Evolutionary conservation across 345 rosid species (phyloP).

Genomic region (Dipteronia dyeriana): DNA sequence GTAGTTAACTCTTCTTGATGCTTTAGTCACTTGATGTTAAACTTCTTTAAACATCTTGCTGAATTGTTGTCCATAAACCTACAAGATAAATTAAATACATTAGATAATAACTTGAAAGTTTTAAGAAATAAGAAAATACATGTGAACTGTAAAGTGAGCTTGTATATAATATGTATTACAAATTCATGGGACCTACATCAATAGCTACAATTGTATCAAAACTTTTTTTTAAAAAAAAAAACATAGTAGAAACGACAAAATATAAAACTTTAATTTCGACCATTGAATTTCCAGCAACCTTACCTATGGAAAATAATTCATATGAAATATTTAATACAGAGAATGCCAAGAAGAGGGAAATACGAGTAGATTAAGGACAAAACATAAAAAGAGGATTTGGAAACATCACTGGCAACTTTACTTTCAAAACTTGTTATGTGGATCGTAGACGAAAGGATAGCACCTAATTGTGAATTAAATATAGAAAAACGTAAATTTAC

Average conservation of each 20-base stretch:
- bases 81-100: too few relatives aligned
- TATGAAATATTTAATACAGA: background rate
- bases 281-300: conserved; percentile 1
- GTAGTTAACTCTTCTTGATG: too few relatives aligned
- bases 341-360: background rate
- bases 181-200: conserved; percentile 50
- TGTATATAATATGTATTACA: conserved; percentile 29
- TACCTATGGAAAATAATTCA: background rate
- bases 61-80: too few relatives aligned
- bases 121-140: too few relatives aligned
- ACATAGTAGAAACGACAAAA: background rate
- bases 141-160: conserved; percentile 29
- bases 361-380: too few relatives aligned
- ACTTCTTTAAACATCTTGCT: too few relatives aligned
- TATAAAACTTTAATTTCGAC: background rate
- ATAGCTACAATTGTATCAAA: background rate
- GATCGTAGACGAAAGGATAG: background rate
- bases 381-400: too few relatives aligned
- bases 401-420: background rate
- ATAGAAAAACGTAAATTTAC: background rate
- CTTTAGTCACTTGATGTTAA: too few relatives aligned
- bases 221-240: conserved; percentile 5
- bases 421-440: background rate
- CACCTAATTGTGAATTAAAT: too few relatives aligned
- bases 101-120: too few relatives aligned